Conservation (phyloP, 2,329 filamentous ascomycete species). For the Colletotrichum paranaense region DNA sequence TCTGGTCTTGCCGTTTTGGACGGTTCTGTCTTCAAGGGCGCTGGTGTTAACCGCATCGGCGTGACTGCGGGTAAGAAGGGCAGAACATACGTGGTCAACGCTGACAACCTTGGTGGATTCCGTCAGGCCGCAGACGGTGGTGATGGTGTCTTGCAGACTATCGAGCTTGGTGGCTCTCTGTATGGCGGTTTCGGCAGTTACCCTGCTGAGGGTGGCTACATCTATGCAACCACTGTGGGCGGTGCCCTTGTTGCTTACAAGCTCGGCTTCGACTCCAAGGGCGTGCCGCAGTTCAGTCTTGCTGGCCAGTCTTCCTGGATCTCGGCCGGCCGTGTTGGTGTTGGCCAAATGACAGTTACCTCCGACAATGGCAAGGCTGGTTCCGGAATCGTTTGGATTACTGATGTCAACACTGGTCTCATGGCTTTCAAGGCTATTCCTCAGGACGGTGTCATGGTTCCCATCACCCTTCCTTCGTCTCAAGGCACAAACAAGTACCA, state of each 20-base stretch:
- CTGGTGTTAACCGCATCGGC: constrained; percentile 47
- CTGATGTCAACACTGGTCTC: constrained; percentile 51
- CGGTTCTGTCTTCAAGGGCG: constrained; percentile 46
- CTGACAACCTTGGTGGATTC: constrained; percentile 54
- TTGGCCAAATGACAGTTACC: constrained; percentile 49
- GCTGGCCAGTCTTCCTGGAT: constrained; percentile 41
- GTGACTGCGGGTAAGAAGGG: constrained; percentile 53
- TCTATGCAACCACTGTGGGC: constrained; percentile 47
- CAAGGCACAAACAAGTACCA: constrained; percentile 52
- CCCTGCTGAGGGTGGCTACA: constrained; percentile 54
- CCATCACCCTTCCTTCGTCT: constrained; percentile 49
- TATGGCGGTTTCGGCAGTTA: constrained; percentile 53
- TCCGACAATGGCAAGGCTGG: constrained; percentile 48
- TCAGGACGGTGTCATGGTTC: constrained; percentile 46
- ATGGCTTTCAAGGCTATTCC: constrained; percentile 53
- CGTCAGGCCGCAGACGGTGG: constrained; percentile 48
- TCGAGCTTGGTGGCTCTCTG: constrained; percentile 45
- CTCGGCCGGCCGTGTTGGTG: constrained; percentile 44
- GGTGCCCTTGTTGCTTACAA: constrained; percentile 36
- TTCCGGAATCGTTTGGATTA: constrained; percentile 53
- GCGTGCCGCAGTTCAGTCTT: constrained; percentile 46
- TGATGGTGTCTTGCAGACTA: constrained; percentile 50
- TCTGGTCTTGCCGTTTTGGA: constrained; percentile 49
- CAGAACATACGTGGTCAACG: constrained; percentile 52
- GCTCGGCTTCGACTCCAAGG: constrained; percentile 37